These are phyloP conservation scores for Rhynchosporium agropyri DNA, from an alignment of 2,329 filamentous ascomycete genomes.

Conservation along the genomic window DNA sequence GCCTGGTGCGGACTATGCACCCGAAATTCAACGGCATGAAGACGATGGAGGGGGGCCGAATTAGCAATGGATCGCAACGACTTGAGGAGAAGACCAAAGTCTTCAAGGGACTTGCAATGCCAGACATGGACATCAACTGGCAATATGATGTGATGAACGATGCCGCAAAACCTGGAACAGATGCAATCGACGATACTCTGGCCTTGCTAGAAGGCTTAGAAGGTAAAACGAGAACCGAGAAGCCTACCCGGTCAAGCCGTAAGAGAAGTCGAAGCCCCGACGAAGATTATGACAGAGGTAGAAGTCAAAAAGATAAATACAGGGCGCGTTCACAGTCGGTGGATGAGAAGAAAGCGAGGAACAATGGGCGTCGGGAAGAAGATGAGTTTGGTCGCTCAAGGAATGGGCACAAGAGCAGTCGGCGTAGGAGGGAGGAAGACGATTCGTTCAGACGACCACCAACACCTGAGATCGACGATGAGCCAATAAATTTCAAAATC, in stretches of 20 bases:
- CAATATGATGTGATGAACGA: conserved; percentile 50
- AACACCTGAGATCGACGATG: conserved; percentile 76
- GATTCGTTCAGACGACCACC: conserved; percentile 68
- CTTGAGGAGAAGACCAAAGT: conserved; percentile 77
- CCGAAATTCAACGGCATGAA: conserved; percentile 75
- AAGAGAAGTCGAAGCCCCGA: conserved; percentile 58
- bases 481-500: conserved; percentile 79
- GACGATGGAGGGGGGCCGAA: conserved; percentile 44
- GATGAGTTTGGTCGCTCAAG: conserved; percentile 60
- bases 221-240: conserved; percentile 55
- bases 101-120: conserved; percentile 88
- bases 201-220: conserved; percentile 87
- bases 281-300: conserved; percentile 43
- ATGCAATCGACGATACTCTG: conserved; percentile 89
- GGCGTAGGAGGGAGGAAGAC: conserved; percentile 50
- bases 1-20: conserved; percentile 85
- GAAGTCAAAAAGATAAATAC: conserved; percentile 46
- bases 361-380: conserved; percentile 55
- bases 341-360: conserved; percentile 46
- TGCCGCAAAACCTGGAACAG: conserved; percentile 49
- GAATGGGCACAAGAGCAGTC: conserved; percentile 49
- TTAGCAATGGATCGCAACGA: conserved; percentile 48
- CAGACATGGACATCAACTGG: conserved; percentile 69
- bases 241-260: conserved; percentile 45
- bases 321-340: conserved; percentile 57